Evolutionary conservation across 2,329 filamentous ascomycete genomes (phyloP).

Genomic region (Ascochyta clinopodiicola): DNA sequence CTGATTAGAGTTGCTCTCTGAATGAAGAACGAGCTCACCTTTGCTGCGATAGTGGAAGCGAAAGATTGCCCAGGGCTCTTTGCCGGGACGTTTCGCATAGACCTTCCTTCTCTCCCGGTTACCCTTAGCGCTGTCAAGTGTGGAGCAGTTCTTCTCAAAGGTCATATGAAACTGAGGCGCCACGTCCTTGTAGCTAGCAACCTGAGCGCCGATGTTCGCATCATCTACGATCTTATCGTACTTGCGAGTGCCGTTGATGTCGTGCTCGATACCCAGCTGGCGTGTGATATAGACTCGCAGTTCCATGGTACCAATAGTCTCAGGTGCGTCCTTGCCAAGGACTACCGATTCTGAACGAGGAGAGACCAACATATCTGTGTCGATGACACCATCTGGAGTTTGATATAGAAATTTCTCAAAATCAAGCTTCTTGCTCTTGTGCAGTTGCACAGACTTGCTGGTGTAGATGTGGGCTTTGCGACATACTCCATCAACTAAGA

Average conservation of each 20-base stretch:
- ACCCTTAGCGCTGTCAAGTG: slow-evolving; percentile 16
- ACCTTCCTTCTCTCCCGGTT: slow-evolving; percentile 21
- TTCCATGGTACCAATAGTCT: slow-evolving; percentile 42
- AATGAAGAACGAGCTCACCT: slow-evolving; percentile 15
- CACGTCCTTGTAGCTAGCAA: slow-evolving; percentile 23
- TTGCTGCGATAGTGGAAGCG: slow-evolving; percentile 51
- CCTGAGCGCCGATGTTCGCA: neutral
- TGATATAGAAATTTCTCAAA: slow-evolving; percentile 27
- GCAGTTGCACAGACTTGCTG: slow-evolving; percentile 15
- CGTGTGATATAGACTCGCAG: slow-evolving; percentile 39
- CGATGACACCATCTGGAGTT: slow-evolving; percentile 64
- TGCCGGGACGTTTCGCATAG: slow-evolving; percentile 36
- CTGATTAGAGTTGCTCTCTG: neutral
- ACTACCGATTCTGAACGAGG: slow-evolving; percentile 66
- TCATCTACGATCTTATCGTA: slow-evolving; percentile 16
- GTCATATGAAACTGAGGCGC: slow-evolving; percentile 31
- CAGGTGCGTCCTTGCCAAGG: slow-evolving; percentile 13
- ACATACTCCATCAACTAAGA: slow-evolving; percentile 48
- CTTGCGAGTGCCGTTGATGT: slow-evolving; percentile 12
- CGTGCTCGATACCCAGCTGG: slow-evolving; percentile 24
- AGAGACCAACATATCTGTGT: slow-evolving; percentile 89
- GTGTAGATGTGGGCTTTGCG: slow-evolving; percentile 22
- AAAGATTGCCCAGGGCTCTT: slow-evolving; percentile 49
- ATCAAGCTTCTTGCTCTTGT: slow-evolving; percentile 34
- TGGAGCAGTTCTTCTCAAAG: slow-evolving; percentile 25